These are phyloP conservation scores for Larix sibirica DNA, from an alignment of 83 land plant genomes.

Conservation along the genomic window DNA sequence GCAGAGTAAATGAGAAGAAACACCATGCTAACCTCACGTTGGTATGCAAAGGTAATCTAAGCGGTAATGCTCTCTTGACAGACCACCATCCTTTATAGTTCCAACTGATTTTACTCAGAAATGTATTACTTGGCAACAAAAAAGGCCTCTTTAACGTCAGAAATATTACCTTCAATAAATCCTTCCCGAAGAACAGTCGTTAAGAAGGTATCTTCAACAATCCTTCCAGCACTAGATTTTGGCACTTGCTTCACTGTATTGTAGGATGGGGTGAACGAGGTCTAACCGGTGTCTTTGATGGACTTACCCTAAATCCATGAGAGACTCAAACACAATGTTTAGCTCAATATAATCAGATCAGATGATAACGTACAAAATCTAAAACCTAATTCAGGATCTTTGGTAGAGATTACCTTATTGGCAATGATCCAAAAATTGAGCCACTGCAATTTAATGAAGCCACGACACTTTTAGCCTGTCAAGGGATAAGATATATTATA, in stretches of 20 bases:
- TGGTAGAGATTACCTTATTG: conserved; percentile 57
- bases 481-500: background rate
- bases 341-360: background rate
- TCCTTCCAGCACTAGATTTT: too few relatives aligned
- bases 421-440: conserved; percentile 74
- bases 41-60: too few relatives aligned
- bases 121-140: too few relatives aligned
- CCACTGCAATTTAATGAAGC: conserved; percentile 90
- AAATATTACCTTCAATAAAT: too few relatives aligned
- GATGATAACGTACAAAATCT: background rate
- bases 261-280: conserved; percentile 55
- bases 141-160: too few relatives aligned
- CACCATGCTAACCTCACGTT: too few relatives aligned
- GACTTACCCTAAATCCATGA: conserved; percentile 51
- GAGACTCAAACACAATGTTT: background rate
- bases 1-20: too few relatives aligned
- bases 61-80: too few relatives aligned
- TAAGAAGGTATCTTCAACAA: too few relatives aligned
- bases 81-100: too few relatives aligned
- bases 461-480: conserved; percentile 91
- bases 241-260: conserved; percentile 15
- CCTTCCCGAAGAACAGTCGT: too few relatives aligned
- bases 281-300: conserved; percentile 75
- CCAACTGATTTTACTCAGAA: too few relatives aligned
- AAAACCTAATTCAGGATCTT: background rate